Base-by-base conservation (phyloP, 805 yeast genomes). In the Hanseniaspora clermontiae region DNA sequence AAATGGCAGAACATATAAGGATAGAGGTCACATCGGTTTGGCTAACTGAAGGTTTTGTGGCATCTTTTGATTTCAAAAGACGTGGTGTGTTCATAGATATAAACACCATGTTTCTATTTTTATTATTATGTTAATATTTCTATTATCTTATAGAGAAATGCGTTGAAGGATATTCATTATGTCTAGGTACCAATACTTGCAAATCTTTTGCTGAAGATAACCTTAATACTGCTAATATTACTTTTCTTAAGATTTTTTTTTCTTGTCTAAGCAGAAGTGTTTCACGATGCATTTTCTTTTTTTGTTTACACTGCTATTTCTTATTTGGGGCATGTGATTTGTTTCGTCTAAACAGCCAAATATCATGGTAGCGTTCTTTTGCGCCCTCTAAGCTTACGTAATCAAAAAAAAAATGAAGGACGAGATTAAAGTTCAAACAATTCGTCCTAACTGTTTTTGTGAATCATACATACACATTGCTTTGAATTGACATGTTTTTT, bases 1-100 rank as follows among this genome's bases (percentile, higher is more conserved):
- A 51, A 5, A 71, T 31, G 17, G 67, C 31, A 4, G 75, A 67
- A 12, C 70, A 63, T 0, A 70, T 31, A 2, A 68, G 38, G 6
- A 63, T 64, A 9, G 49, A 36, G 1, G 55, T 29, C 9, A 51
- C 39, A 7, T 51, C 55, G 11, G 2, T 27, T 4, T 46, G 38
- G 14, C 24, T 46, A 11, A 31, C 31, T 15, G 19, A 6, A 11
- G 49, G 15, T 10, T 34, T 34, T 31, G 39, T 34, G 15, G 38
- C 17, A 12, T 46, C 49, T 17, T 46, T 46, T 14, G 19, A 14
- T 17, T 46, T 46, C 11, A 46, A 20, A 32, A 46, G 39, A 9
- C 49, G 29, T 0, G 49, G 49, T 34, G 49, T 32, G 29, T 31
- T 31, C 39, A 46, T 32, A 11, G 49, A 46, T 12, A 46, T 31